A percentile compares a stretch with the other conserved stretches of the same genome.
Evolutionary conservation across 1,139 yeast species (phyloP).

Genomic region (Taphrina communis): DNA sequence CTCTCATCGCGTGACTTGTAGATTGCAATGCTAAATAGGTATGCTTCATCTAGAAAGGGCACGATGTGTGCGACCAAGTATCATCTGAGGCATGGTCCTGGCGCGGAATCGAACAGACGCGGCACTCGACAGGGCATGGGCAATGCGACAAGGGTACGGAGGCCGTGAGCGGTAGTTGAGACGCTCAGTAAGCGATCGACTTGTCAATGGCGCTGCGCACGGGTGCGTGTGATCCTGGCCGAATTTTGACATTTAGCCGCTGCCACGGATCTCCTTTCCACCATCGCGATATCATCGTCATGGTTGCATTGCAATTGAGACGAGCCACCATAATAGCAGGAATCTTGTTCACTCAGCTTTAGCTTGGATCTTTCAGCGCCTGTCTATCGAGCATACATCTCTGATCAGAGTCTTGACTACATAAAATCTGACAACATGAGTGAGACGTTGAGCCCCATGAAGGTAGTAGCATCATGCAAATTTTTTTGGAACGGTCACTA

Average conservation of each 20-base stretch:
- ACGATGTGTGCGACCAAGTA: not conserved
- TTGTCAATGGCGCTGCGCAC: not conserved
- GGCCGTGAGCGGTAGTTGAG: not conserved
- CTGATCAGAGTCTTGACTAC: not conserved
- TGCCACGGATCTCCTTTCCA: slow-evolving; percentile 13
- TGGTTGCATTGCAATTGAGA: not conserved
- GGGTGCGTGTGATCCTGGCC: not conserved
- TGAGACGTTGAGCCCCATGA: slow-evolving; percentile 33
- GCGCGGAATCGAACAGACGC: slow-evolving; percentile 9
- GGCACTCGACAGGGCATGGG: not conserved
- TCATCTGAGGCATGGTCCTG: not conserved
- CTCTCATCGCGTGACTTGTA: no score
- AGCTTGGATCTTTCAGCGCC: no score
- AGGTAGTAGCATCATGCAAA: not conserved
- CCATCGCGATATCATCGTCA: slow-evolving; percentile 1
- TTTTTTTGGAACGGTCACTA: not conserved
- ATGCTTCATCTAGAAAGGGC: no score
- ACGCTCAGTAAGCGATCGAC: no score
- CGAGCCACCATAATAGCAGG: no score
- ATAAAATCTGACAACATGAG: slow-evolving; percentile 5
- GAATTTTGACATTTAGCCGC: slow-evolving; percentile 5
- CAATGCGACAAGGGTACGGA: no score
- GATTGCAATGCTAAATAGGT: no score
- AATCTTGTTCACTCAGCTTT: no score
- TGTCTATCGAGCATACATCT: not conserved